Evolutionary conservation across 148 eudicot species (phyloP).

Genomic region (Drosera capensis): DNA sequence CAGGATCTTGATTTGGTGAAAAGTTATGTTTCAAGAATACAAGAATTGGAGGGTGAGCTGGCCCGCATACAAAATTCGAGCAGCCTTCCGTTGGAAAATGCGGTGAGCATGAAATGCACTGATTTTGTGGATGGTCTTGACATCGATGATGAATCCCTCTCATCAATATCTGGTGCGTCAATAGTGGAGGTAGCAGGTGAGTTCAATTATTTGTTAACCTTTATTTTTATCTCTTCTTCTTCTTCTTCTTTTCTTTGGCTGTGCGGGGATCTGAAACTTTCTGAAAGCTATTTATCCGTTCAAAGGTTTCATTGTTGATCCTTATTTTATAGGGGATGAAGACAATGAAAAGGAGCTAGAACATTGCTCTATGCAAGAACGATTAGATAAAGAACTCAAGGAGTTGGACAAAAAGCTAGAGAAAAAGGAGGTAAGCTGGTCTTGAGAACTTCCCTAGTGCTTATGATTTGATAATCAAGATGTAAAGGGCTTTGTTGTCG

Average conservation of each 20-base stretch:
- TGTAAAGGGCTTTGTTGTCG: no score
- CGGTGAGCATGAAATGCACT: slow-evolving; percentile 19
- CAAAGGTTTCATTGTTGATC: neutral
- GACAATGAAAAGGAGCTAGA: slow-evolving; percentile 78
- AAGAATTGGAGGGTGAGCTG: slow-evolving; percentile 67
- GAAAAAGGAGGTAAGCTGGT: slow-evolving; percentile 63
- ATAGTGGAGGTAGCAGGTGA: slow-evolving; percentile 26
- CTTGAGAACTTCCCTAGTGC: neutral
- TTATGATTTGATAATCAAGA: neutral
- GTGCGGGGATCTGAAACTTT: neutral
- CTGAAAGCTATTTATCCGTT: neutral
- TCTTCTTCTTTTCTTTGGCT: neutral
- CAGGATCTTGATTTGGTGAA: slow-evolving; percentile 65
- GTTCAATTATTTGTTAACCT: slow-evolving; percentile 2
- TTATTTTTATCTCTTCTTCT: neutral
- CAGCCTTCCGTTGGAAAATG: slow-evolving; percentile 25
- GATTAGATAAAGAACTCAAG: slow-evolving; percentile 65
- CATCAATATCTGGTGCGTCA: slow-evolving; percentile 26
- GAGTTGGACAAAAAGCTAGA: slow-evolving; percentile 79
- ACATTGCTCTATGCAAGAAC: slow-evolving; percentile 85
- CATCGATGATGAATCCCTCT: slow-evolving; percentile 41
- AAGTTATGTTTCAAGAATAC: slow-evolving; percentile 55
- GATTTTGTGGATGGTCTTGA: slow-evolving; percentile 31
- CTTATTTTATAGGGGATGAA: slow-evolving; percentile 41
- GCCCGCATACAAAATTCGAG: slow-evolving; percentile 29